Conservation (phyloP, 345 rosid genomes). For the Brassica juncea region DNA sequence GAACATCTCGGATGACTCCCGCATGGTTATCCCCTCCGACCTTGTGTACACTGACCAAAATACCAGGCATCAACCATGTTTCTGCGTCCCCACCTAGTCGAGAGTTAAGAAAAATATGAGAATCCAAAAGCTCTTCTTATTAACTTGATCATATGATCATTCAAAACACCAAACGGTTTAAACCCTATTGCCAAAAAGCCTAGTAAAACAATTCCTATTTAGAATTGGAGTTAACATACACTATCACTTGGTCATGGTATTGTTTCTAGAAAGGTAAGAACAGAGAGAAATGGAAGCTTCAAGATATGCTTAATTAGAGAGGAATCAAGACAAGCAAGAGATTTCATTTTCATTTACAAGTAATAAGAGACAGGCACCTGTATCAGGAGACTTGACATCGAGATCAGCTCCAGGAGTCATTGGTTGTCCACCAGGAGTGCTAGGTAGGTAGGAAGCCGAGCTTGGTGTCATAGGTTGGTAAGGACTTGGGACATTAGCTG, state of each 20-base stretch:
- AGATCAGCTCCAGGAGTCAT: slow-evolving; percentile 75
- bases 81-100: slow-evolving; percentile 66
- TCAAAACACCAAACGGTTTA: background rate
- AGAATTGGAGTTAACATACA: background rate
- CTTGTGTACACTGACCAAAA: slow-evolving; percentile 63
- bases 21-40: slow-evolving; percentile 50
- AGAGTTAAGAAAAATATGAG: slow-evolving; percentile 10
- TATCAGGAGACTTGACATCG: slow-evolving; percentile 74
- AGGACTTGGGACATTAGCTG: slow-evolving; percentile 84
- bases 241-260: background rate
- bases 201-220: background rate
- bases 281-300: background rate
- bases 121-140: slow-evolving; percentile 12
- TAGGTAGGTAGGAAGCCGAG: slow-evolving; percentile 67
- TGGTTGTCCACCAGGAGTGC: slow-evolving; percentile 89
- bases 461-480: slow-evolving; percentile 83
- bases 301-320: background rate
- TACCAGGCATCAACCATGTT: slow-evolving; percentile 70
- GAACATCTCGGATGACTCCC: slow-evolving; percentile 75
- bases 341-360: background rate
- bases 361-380: slow-evolving; percentile 43
- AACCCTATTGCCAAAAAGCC: background rate
- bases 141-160: background rate
- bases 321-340: background rate
- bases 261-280: background rate